Percentiles rank a stretch among this genome's conserved stretches.
Evolutionary conservation across 2,329 filamentous ascomycete species (phyloP).

Genomic region (Gliomastix tumulicola): DNA sequence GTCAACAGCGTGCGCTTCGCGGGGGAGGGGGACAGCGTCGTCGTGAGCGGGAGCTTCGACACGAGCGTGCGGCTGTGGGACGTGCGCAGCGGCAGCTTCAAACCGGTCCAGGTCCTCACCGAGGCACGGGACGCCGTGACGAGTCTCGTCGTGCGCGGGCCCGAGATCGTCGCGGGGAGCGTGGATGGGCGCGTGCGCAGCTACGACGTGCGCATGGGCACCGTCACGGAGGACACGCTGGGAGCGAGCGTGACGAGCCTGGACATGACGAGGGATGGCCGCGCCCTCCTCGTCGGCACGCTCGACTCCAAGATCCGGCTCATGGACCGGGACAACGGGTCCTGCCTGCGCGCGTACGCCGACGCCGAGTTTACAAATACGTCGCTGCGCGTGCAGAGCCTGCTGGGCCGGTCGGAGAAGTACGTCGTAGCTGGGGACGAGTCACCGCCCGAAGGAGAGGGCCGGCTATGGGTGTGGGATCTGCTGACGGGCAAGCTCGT

Average conservation of each 20-base stretch:
- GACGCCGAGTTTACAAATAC: constrained; percentile 54
- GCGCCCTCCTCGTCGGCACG: constrained; percentile 65
- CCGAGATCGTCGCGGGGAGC: constrained; percentile 65
- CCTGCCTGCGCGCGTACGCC: constrained; percentile 65
- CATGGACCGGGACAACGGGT: constrained; percentile 72
- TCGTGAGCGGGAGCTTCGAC: constrained; percentile 70
- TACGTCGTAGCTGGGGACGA: constrained; percentile 80
- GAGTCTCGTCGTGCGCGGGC: constrained; percentile 36
- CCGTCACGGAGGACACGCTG: constrained; percentile 63
- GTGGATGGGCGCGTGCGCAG: constrained; percentile 76
- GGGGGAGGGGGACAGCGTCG: constrained; percentile 65
- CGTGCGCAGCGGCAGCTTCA: constrained; percentile 41
- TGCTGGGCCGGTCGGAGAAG: constrained; percentile 69
- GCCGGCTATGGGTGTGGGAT: constrained; percentile 76
- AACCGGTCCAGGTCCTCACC: constrained; percentile 64
- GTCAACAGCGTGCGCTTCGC: constrained; percentile 77
- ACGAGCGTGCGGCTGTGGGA: constrained; percentile 75
- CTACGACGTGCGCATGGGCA: constrained; percentile 79
- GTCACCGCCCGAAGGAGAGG: constrained; percentile 38
- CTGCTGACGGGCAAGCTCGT: constrained; percentile 64
- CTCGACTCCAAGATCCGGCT: constrained; percentile 73
- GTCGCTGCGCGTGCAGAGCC: constrained; percentile 66
- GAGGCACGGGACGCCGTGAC: constrained; percentile 68
- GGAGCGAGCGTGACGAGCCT: constrained; percentile 70
- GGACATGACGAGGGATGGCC: constrained; percentile 62